These are phyloP conservation scores for Podaxis rugospora DNA, from an alignment of 768 basidiomycete genomes.

Conservation along the genomic window DNA sequence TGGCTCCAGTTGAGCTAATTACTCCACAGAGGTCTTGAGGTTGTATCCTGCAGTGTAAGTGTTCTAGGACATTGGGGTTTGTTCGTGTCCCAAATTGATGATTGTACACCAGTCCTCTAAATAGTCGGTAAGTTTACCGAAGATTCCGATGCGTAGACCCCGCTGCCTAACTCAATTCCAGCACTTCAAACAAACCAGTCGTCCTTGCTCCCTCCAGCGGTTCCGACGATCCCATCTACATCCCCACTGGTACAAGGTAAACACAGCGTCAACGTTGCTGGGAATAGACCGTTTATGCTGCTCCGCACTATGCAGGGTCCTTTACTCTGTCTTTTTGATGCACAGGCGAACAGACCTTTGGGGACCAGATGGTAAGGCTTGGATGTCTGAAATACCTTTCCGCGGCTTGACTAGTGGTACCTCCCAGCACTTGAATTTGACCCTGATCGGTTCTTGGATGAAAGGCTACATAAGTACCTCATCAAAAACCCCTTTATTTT, in stretches of 20 bases:
- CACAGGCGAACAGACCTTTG: conserved; percentile 46
- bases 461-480: conserved; percentile 47
- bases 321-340: conserved; percentile 32
- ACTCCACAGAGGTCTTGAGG: conserved; percentile 10
- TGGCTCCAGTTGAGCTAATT: not conserved
- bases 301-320: not conserved
- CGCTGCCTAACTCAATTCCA: not conserved
- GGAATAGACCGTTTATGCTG: not conserved
- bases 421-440: conserved; percentile 48
- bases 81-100: not conserved
- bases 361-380: conserved; percentile 51
- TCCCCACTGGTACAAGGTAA: conserved; percentile 18
- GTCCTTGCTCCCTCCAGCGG: conserved; percentile 10
- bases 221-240: conserved; percentile 21
- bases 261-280: not conserved
- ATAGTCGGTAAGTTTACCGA: not conserved
- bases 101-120: not conserved
- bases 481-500: conserved; percentile 64
- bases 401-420: not conserved
- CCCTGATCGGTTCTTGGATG: conserved; percentile 63
- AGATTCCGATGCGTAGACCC: not conserved
- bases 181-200: conserved; percentile 15
- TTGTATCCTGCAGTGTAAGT: conserved; percentile 17
- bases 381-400: not conserved
- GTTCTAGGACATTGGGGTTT: not conserved